These are phyloP conservation scores for Pilaira anomala DNA, from an alignment of 192 early-diverging fungal species.

Conservation along the genomic window DNA sequence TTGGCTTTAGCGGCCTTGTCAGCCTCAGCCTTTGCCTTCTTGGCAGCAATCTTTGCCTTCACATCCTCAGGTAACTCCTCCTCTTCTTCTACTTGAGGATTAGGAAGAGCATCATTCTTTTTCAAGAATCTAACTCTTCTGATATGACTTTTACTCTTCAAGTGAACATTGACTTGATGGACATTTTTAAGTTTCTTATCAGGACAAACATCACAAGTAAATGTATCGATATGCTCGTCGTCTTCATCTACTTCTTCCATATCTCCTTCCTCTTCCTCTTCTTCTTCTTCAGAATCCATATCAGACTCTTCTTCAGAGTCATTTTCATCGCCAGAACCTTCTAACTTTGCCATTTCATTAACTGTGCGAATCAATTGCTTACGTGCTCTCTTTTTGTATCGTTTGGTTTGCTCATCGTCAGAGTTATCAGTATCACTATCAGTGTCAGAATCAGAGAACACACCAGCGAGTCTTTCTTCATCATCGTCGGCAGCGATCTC, in stretches of 20 bases:
- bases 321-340: not conserved
- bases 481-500: constrained; percentile 20
- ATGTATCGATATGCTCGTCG: constrained; percentile 11
- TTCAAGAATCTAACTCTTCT: not conserved
- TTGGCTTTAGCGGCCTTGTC: not conserved
- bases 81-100: constrained; percentile 6
- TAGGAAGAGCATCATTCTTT: not conserved
- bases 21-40: constrained; percentile 2
- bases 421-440: constrained; percentile 8
- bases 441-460: constrained; percentile 24
- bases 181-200: constrained; percentile 23
- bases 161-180: constrained; percentile 25
- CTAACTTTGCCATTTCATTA: not conserved
- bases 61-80: constrained; percentile 3
- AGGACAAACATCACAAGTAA: constrained; percentile 29
- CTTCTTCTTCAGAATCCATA: not conserved
- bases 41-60: not conserved
- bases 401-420: constrained; percentile 19
- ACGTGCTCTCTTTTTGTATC: not conserved
- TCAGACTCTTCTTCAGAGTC: constrained; percentile 3
- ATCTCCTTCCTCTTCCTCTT: not conserved
- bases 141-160: constrained; percentile 25
- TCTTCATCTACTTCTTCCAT: constrained; percentile 19
- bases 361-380: constrained; percentile 1
- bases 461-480: constrained; percentile 24